These are phyloP conservation scores for Kodamaea hsintzibuensis DNA, from an alignment of 805 yeast genomes.

Conservation along the genomic window DNA sequence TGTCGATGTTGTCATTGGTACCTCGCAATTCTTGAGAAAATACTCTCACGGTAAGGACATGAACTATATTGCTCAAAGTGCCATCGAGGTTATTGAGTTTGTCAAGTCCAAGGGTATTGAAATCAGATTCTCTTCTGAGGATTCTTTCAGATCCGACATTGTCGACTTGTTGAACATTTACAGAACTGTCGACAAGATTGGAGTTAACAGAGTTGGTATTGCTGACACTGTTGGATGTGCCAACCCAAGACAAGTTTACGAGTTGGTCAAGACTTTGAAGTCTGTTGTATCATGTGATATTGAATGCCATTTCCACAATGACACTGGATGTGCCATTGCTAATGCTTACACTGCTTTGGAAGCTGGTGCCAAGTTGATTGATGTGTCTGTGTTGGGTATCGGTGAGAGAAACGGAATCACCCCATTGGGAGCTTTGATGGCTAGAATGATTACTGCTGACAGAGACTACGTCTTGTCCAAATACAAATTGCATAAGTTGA, in stretches of 20 bases:
- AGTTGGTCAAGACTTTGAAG: constrained; percentile 88
- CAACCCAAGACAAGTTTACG: constrained; percentile 98
- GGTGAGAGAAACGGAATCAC: constrained; percentile 99
- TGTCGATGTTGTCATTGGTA: constrained; percentile 97
- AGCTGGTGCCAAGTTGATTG: constrained; percentile 94
- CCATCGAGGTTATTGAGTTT: constrained; percentile 94
- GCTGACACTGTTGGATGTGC: constrained; percentile 99
- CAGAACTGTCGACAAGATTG: constrained; percentile 94
- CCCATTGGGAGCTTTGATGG: constrained; percentile 97
- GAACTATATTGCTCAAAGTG: constrained; percentile 95
- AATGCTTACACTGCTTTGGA: constrained; percentile 98
- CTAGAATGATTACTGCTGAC: constrained; percentile 98
- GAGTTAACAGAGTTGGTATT: constrained; percentile 98
- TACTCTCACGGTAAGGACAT: constrained; percentile 98
- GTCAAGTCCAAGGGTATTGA: constrained; percentile 97
- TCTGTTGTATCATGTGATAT: constrained; percentile 95
- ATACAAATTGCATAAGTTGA: constrained; percentile 91
- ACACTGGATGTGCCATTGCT: constrained; percentile 98
- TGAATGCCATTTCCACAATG: constrained; percentile 98
- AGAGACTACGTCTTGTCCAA: constrained; percentile 93
- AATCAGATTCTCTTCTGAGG: constrained; percentile 95
- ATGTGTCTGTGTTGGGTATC: constrained; percentile 93
- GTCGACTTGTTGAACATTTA: constrained; percentile 94
- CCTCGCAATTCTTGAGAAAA: constrained; percentile 91
- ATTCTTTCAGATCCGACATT: constrained; percentile 94